Evolutionary conservation across 2,329 filamentous ascomycete species (phyloP), one percentile per base, ranked within the genome.

Genomic region (Juglanconis oblonga): DNA sequence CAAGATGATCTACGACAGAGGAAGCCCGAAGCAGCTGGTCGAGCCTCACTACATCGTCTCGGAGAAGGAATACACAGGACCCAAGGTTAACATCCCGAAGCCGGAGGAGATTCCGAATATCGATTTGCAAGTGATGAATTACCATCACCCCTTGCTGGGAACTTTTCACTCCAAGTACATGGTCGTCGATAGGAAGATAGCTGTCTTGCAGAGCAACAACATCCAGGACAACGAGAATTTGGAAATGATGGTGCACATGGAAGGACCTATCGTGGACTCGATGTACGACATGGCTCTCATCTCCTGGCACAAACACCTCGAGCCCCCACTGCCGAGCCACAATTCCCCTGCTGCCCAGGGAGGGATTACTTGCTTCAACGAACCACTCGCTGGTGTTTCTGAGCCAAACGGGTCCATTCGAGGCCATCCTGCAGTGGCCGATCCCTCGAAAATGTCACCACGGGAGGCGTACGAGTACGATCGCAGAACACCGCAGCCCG

Each of bases 101-200:
- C 78, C 82, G 0, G 75, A 84, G 2, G 87, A 92, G 44, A 86
- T 92, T 2, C 89, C 89, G 0, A 82, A 91, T 67, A 72, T 93
- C 33, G 86, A 92, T 63, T 71, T 94, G 38, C 78, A 91, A 67
- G 89, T 92, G 5, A 81, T 89, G 62, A 93, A 91, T 68, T 87
- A 86, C 67, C 90, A 93, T 67, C 79, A 81, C 11, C 82, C 89
- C 1, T 73, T 89, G 1, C 72, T 93, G 3, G 90, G 90, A 0
- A 94, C 90, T 0, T 88, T 92, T 45, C 90, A 93, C 67, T 79
- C 86, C 63, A 94, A 94, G 69, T 92, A 88, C 69, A 89, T 91
- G 79, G 77, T 93, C 1, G 84, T 93, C 1, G 90, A 94, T 70
- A 81, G 90, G 6, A 84, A 82, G 63, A 78, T 88, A n/a, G 90